Evolutionary conservation across 306 rosid genomes (phyloP), one percentile per base, ranked within the genome.

Genomic region (peach (Prunus persica)): DNA sequence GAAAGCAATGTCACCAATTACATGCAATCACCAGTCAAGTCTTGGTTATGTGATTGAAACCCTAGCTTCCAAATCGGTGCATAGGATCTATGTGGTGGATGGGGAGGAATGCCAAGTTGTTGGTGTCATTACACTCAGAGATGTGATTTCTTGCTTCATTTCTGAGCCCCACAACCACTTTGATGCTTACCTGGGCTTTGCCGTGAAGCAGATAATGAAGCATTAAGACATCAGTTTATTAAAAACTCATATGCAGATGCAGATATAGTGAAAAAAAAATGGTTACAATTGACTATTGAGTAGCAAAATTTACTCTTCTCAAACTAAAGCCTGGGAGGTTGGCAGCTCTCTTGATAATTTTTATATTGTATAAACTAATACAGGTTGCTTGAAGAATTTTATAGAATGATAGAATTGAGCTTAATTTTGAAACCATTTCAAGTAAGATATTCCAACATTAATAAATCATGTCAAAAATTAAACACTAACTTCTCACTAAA

Each of bases 141-240:
- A 94, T 67, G 97, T 92, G 71, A 94, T 91, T 78, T 86, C 97
- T 71, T 90, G 98, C 86, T 94, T 90, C 82, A 86, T 90, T 80
- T 77, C 72, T 28, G 97, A 91, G 55, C 98, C 98, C 18, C 73
- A 88, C 55, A 82, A 87, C 72, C 89, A 91, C 77, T 89, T 90
- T 50, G 92, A 91, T 32, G 84, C 84, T 74, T 78, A 88, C 85
- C 80, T 91, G 3, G 92, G 87, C 32, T 84, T 92, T 64, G 84
- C 96, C 15, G 90, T 87, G 45, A 80, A 88, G 66, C 96, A 91
- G 81, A 87, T 90, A 87, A 50, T 88, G 73, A 81, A 75, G 77
- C 76, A 76, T 78, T 47, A 84, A 87, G 56, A 56, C 20, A 65
- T 64, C 56, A 43, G 58, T n/a, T 25, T 54, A 61, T 62, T 11